Evolutionary conservation across 768 basidiomycete genomes (phyloP).

Genomic region (Podaxis mareebaensis): DNA sequence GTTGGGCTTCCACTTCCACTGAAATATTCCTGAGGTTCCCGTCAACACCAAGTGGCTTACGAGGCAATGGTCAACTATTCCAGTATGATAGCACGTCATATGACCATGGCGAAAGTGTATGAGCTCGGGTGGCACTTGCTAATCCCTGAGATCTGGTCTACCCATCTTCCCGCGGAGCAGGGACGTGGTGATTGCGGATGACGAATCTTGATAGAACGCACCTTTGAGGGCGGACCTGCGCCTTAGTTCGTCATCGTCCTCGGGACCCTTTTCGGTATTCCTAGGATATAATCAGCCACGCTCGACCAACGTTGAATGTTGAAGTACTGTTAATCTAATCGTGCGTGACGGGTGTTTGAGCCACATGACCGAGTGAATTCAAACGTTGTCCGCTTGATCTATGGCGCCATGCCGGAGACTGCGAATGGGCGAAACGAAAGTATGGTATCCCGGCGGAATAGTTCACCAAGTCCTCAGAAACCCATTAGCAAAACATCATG

Average conservation of each 20-base stretch:
- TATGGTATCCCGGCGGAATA: neutral
- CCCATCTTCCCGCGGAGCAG: slow-evolving; percentile 15
- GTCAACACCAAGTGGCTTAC: neutral
- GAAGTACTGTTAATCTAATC: neutral
- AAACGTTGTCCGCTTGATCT: neutral
- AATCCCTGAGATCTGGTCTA: slow-evolving; percentile 5
- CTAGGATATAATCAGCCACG: slow-evolving; percentile 8
- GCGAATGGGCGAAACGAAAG: neutral
- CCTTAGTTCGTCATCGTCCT: slow-evolving; percentile 10
- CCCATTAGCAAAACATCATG: neutral
- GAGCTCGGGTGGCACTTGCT: neutral
- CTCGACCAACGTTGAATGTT: neutral
- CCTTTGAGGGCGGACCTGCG: slow-evolving; percentile 4
- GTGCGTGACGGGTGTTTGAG: neutral
- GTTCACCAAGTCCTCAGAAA: neutral
- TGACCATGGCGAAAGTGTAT: neutral
- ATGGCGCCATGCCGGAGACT: neutral
- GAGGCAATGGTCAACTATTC: neutral
- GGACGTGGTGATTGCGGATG: slow-evolving; percentile 15
- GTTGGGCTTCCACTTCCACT: neutral
- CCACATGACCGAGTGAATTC: neutral
- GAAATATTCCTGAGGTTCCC: neutral
- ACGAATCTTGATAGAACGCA: slow-evolving; percentile 10
- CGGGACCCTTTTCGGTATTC: slow-evolving; percentile 14
- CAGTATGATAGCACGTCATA: neutral